phyloP scores from a whole-genome alignment of 1,284 basidiomycete species.

The Retiboletus flavoniger region DNA sequence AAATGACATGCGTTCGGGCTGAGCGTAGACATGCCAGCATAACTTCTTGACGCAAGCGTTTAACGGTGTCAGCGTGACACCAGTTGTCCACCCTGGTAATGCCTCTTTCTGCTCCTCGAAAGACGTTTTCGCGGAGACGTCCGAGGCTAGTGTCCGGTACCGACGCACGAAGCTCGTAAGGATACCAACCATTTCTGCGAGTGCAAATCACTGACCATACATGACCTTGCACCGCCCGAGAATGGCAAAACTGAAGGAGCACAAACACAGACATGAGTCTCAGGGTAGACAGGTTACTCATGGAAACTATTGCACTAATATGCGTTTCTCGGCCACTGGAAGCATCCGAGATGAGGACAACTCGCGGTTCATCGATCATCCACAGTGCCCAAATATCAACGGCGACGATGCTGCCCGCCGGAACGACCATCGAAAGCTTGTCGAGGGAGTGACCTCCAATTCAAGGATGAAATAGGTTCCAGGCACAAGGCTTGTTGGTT shows the following conservation, averaged over 20 bases:
- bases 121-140: slow-evolving; percentile 28
- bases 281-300: too few species aligned
- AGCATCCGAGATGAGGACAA: slow-evolving; percentile 14
- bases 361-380: slow-evolving; percentile 39
- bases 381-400: slow-evolving; percentile 43
- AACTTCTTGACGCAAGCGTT: slow-evolving; percentile 26
- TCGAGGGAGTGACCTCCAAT: slow-evolving; percentile 26
- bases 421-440: slow-evolving; percentile 38
- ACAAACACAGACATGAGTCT: background rate
- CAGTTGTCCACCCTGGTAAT: slow-evolving; percentile 34
- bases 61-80: slow-evolving; percentile 33
- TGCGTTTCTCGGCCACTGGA: slow-evolving; percentile 39
- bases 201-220: slow-evolving; percentile 40
- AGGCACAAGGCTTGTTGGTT: slow-evolving; percentile 20
- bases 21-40: slow-evolving; percentile 16
- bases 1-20: background rate
- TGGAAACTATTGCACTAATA: slow-evolving; percentile 16
- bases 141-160: slow-evolving; percentile 35
- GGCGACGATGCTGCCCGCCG: slow-evolving; percentile 38
- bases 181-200: slow-evolving; percentile 28
- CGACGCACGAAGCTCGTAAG: slow-evolving; percentile 31
- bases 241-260: slow-evolving; percentile 36
- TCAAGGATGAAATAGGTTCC: slow-evolving; percentile 35
- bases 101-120: slow-evolving; percentile 29
- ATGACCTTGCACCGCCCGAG: slow-evolving; percentile 38